A percentile compares a stretch with the other conserved stretches of the same genome.
These are phyloP conservation scores for Excoecaria agallocha DNA, from an alignment of 345 rosid genomes.

Conservation along the genomic window DNA sequence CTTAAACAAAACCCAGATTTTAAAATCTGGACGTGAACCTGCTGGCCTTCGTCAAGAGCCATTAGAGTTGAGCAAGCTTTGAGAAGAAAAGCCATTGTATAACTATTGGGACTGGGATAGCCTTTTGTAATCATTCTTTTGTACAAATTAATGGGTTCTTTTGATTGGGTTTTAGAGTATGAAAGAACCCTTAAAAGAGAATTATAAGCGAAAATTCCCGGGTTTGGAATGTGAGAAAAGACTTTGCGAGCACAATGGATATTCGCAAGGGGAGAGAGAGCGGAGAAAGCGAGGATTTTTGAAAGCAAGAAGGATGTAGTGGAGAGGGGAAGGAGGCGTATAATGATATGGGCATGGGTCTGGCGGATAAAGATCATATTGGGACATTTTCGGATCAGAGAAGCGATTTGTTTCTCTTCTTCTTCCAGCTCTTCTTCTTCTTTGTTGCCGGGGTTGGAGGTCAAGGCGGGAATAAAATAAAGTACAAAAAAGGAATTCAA, in stretches of 20 bases:
- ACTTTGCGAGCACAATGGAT: constrained; percentile 16
- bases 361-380: constrained; percentile 13
- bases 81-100: constrained; percentile 18
- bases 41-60: constrained; percentile 16
- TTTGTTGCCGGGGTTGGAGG: not conserved
- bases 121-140: constrained; percentile 11
- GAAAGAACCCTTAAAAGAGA: constrained; percentile 14
- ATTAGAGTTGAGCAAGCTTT: constrained; percentile 15
- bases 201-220: constrained; percentile 16
- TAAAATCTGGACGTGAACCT: constrained; percentile 11
- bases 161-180: constrained; percentile 8
- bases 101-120: constrained; percentile 15
- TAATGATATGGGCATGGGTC: constrained; percentile 20
- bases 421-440: constrained; percentile 6
- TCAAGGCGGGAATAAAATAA: too few species aligned
- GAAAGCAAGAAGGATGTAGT: constrained; percentile 18
- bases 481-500: too few species aligned
- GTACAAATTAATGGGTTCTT: constrained; percentile 7
- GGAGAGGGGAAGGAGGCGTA: constrained; percentile 1
- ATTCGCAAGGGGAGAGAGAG: constrained; percentile 19
- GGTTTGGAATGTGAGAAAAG: constrained; percentile 9
- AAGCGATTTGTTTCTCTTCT: constrained; percentile 11
- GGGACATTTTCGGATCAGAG: constrained; percentile 17
- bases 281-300: constrained; percentile 21
- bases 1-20: constrained; percentile 14